Evolutionary conservation across 345 rosid species (phyloP).

Genomic region (Eucalyptus fibrosa): DNA sequence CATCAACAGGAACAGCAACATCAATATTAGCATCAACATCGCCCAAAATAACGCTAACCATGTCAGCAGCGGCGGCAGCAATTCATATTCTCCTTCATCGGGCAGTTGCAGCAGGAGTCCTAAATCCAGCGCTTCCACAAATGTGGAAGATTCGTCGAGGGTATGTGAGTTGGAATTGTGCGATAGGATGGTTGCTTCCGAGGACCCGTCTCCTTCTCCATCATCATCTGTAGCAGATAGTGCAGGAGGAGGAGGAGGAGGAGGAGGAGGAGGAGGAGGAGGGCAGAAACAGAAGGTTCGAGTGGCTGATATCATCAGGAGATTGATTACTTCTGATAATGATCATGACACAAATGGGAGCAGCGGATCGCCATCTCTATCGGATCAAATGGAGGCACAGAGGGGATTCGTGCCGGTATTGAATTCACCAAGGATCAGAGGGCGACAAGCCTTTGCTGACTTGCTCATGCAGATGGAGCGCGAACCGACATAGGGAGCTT

Average conservation of each 20-base stretch:
- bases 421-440: slow-evolving; percentile 49
- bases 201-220: neutral
- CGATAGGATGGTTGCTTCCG: neutral
- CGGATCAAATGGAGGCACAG: neutral
- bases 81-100: neutral
- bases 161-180: neutral
- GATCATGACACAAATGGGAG: neutral
- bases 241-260: slow-evolving; percentile 1
- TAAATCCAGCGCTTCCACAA: neutral
- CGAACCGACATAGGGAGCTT: slow-evolving; percentile 47
- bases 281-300: slow-evolving; percentile 26
- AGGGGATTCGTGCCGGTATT: slow-evolving; percentile 6
- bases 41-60: neutral
- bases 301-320: slow-evolving; percentile 61
- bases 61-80: neutral
- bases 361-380: slow-evolving; percentile 6
- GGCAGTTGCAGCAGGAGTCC: neutral
- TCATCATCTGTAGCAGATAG: neutral
- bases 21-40: neutral
- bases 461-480: slow-evolving; percentile 47
- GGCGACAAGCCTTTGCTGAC: slow-evolving; percentile 72
- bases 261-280: neutral
- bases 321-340: slow-evolving; percentile 3
- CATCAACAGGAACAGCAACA: slow-evolving; percentile 5
- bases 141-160: neutral